phyloP scores from a whole-genome alignment of 805 yeast species.

The Nakazawaea ernobii region DNA sequence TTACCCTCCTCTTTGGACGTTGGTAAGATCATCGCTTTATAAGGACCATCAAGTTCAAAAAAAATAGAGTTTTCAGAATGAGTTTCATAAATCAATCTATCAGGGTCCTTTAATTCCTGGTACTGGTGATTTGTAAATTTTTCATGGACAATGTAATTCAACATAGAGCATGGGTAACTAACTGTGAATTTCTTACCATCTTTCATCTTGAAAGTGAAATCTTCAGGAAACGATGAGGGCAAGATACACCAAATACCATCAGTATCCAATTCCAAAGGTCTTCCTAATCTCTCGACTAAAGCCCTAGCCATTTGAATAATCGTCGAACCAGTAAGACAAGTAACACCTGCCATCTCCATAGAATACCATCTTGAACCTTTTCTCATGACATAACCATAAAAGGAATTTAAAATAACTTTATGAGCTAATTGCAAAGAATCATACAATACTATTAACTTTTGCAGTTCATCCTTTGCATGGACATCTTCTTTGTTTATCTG shows the following conservation, averaged over 20 bases:
- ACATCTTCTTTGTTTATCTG: constrained; percentile 49
- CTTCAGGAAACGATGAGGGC: constrained; percentile 91
- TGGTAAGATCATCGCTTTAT: constrained; percentile 94
- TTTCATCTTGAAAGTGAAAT: constrained; percentile 61
- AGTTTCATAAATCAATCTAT: constrained; percentile 62
- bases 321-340: constrained; percentile 96
- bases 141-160: constrained; percentile 87
- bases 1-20: constrained; percentile 97
- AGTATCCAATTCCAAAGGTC: constrained; percentile 94
- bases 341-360: constrained; percentile 99
- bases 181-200: constrained; percentile 73
- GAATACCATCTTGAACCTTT: constrained; percentile 99
- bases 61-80: constrained; percentile 89
- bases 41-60: constrained; percentile 98
- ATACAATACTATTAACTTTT: constrained; percentile 87
- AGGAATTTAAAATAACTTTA: constrained; percentile 92
- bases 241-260: constrained; percentile 99
- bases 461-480: constrained; percentile 77
- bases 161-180: constrained; percentile 95
- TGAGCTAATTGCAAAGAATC: constrained; percentile 96
- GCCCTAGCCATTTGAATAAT: constrained; percentile 96
- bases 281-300: constrained; percentile 85
- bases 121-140: constrained; percentile 92
- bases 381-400: constrained; percentile 98
- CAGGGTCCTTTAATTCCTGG: constrained; percentile 75